These are phyloP conservation scores for Panellus pusillus DNA, from an alignment of 768 basidiomycete species.

Conservation along the genomic window DNA sequence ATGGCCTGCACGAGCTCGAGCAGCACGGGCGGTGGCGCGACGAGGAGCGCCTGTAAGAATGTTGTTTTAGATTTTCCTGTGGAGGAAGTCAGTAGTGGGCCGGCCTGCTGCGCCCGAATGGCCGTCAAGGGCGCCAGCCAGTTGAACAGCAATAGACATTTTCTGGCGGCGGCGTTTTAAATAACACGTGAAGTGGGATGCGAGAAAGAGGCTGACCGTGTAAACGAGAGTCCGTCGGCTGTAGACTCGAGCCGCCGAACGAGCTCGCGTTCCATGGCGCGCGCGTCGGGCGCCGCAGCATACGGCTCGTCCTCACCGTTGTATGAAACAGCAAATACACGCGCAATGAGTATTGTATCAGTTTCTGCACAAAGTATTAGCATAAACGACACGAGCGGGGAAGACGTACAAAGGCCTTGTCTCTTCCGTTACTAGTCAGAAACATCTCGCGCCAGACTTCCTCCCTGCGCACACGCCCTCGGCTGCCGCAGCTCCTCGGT, in stretches of 20 bases:
- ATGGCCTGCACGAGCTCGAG: slow-evolving; percentile 74
- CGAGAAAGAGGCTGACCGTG: slow-evolving; percentile 50
- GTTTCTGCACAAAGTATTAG: slow-evolving; percentile 55
- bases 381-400: background rate
- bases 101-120: slow-evolving; percentile 68
- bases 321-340: slow-evolving; percentile 73
- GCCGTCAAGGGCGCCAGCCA: slow-evolving; percentile 77
- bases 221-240: slow-evolving; percentile 68
- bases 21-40: slow-evolving; percentile 80
- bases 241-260: slow-evolving; percentile 61
- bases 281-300: slow-evolving; percentile 48
- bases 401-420: slow-evolving; percentile 77
- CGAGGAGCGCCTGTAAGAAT: slow-evolving; percentile 71
- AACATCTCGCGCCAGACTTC: slow-evolving; percentile 84
- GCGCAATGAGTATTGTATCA: slow-evolving; percentile 81
- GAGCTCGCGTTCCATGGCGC: slow-evolving; percentile 55
- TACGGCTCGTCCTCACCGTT: slow-evolving; percentile 43
- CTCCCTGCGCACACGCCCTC: slow-evolving; percentile 53
- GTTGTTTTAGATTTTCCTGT: slow-evolving; percentile 46
- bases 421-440: slow-evolving; percentile 74
- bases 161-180: slow-evolving; percentile 46
- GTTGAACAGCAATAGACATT: slow-evolving; percentile 79
- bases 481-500: slow-evolving; percentile 44
- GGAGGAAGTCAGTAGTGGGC: slow-evolving; percentile 57
- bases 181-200: slow-evolving; percentile 11